Evolutionary conservation across 2,329 filamentous ascomycete species (phyloP).

Genomic region (Cryphonectria japonica): DNA sequence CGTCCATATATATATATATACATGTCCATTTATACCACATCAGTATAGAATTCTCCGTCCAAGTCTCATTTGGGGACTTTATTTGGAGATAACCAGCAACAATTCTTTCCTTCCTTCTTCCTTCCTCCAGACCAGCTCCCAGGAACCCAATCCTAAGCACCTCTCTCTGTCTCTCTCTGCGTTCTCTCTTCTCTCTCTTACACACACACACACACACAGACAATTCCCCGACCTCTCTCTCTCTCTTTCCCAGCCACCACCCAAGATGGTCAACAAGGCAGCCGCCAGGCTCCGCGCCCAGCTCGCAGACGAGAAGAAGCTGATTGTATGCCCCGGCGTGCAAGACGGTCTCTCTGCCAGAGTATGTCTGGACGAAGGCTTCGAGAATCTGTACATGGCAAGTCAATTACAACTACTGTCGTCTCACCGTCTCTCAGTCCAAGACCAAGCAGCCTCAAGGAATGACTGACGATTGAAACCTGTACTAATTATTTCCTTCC

Average conservation of each 20-base stretch:
- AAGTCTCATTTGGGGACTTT: neutral
- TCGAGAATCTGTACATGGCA: conserved; percentile 71
- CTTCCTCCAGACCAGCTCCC: neutral
- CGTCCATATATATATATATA: neutral
- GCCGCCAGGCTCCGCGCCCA: conserved; percentile 45
- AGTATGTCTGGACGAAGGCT: conserved; percentile 64
- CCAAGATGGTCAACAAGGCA: conserved; percentile 35
- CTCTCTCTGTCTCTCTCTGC: too few relatives aligned
- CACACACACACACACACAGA: too few relatives aligned
- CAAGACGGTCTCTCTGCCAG: conserved; percentile 71
- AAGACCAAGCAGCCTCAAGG: too few relatives aligned
- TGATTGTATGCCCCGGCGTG: conserved; percentile 66
- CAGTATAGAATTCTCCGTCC: neutral
- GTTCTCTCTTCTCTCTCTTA: neutral
- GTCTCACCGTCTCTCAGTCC: too few relatives aligned
- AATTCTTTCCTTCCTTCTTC: neutral
- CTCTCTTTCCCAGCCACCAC: too few relatives aligned
- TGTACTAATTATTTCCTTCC: too few relatives aligned
- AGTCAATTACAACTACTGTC: conserved; percentile 23
- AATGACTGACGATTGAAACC: too few relatives aligned
- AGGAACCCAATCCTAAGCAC: too few relatives aligned
- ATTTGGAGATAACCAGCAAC: neutral
- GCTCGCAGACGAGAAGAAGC: conserved; percentile 43
- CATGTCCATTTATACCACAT: neutral
- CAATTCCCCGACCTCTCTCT: too few relatives aligned